These are phyloP conservation scores for Fusarium circinatum DNA, from an alignment of 2,329 filamentous ascomycete species.

Conservation along the genomic window DNA sequence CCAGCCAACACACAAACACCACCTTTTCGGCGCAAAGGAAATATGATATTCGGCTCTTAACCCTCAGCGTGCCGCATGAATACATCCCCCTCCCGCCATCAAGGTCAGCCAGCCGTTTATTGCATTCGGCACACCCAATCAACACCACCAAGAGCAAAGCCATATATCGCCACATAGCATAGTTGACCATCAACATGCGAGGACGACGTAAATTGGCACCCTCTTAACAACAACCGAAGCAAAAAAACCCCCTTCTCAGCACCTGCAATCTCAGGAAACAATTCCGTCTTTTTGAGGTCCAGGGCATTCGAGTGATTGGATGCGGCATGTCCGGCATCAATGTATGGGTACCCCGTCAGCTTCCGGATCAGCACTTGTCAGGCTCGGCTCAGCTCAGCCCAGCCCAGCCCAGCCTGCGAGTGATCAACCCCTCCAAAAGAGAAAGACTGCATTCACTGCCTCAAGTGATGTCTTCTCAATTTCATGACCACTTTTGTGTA, in stretches of 20 bases:
- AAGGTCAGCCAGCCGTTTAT: not conserved
- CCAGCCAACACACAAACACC: not conserved
- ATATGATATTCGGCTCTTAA: constrained; percentile 18
- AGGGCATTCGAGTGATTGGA: constrained; percentile 33
- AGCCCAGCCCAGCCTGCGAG: not conserved
- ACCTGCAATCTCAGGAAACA: not conserved
- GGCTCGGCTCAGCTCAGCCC: constrained; percentile 13
- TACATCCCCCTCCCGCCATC: constrained; percentile 11
- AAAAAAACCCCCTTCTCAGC: constrained; percentile 6
- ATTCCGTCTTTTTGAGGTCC: not conserved
- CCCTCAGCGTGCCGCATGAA: constrained; percentile 16
- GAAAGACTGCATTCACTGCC: constrained; percentile 15
- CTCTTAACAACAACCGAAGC: constrained; percentile 13
- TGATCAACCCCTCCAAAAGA: constrained; percentile 1
- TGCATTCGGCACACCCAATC: not conserved
- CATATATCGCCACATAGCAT: constrained; percentile 3
- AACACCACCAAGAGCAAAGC: constrained; percentile 16
- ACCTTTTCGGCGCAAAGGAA: constrained; percentile 27
- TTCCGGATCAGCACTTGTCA: constrained; percentile 39
- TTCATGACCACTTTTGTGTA: constrained; percentile 21
- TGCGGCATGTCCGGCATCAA: constrained; percentile 36
- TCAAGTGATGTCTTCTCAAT: constrained; percentile 16
- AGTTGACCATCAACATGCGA: constrained; percentile 6
- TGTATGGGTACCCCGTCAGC: constrained; percentile 36
- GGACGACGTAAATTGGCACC: constrained; percentile 7